Base-by-base conservation (phyloP, 2,329 filamentous ascomycete species). In the Arthrobotrys pseudoclavata region DNA sequence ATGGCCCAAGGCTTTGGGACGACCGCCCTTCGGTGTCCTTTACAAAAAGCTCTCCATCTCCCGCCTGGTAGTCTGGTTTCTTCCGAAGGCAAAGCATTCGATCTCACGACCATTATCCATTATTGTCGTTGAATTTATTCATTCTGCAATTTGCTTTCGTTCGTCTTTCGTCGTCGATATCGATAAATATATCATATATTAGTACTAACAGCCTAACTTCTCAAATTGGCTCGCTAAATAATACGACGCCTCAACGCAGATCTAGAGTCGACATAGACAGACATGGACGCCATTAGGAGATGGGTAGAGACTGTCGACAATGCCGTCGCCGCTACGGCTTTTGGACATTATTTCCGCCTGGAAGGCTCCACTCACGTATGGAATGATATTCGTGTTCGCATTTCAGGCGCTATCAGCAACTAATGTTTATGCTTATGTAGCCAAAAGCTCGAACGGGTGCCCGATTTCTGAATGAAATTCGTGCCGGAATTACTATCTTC, bases 381-480 rank as follows among this genome's bases (percentile, higher is more conserved):
- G 52, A 66, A 50, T 70, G 74, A 69, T 2, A 34, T 57, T 5
- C 29, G 18, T 3, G n/a, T 72, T 47, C 55, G 26, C 10, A 20
- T 63, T 20, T 29, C 18, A 24, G 53, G 1, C 13, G 31, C 4
- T 26, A 3, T 9, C 42, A 40, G 20, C 18, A 57, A 34, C 64
- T 63, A 29, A 60, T 26, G 26, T n/a, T 62, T 26, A 55, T 50
- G 12, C 26, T 82, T 18, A 45, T 80, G 92, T 90, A 77, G 74
- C 88, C 87, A 79, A 88, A 86, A 81, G 90, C 92, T 83, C 89
- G 92, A 66, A 91, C 92, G 82, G 90, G 90, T 22, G 91, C 92
- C 34, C 87, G 87, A 81, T 96, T 96, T 85, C 89, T 92, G 81
- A 96, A 93, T 60, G 93, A 97, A 85, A 86, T 96, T 67, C 91